These are phyloP conservation scores for Malassezia globosa DNA, from an alignment of 1,284 basidiomycete genomes.

Conservation along the genomic window DNA sequence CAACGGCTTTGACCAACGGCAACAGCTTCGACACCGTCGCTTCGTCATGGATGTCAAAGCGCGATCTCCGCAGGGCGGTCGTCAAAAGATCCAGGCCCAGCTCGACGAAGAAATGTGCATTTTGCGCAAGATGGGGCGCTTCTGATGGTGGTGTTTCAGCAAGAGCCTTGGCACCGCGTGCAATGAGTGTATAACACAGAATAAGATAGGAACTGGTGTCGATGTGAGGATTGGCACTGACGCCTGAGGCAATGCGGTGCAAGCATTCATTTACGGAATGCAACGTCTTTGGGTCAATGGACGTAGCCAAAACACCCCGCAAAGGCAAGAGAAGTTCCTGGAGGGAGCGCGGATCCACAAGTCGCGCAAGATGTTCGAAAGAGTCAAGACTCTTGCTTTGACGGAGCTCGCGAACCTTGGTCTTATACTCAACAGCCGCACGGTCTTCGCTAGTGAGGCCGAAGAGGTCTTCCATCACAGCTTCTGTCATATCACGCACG, in stretches of 20 bases:
- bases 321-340: constrained; percentile 68
- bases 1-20: constrained; percentile 73
- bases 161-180: constrained; percentile 70
- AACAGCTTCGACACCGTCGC: constrained; percentile 67
- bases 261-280: constrained; percentile 78
- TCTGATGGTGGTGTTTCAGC: constrained; percentile 17
- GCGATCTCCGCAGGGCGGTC: constrained; percentile 70
- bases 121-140: constrained; percentile 43
- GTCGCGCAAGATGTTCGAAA: constrained; percentile 37
- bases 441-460: constrained; percentile 86
- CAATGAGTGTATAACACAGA: constrained; percentile 79
- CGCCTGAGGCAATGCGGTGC: constrained; percentile 66
- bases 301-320: constrained; percentile 73
- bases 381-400: constrained; percentile 46
- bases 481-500: constrained; percentile 67
- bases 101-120: constrained; percentile 69
- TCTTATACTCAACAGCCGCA: constrained; percentile 79
- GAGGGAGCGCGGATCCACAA: constrained; percentile 51
- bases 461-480: constrained; percentile 86
- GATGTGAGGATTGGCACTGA: constrained; percentile 71
- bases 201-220: constrained; percentile 62
- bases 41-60: constrained; percentile 70
- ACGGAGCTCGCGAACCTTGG: constrained; percentile 53
- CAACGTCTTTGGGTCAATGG: constrained; percentile 70
- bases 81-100: constrained; percentile 88